Evolutionary conservation across 1,139 yeast genomes (phyloP).

Genomic region (Yamadazyma jaroonii): DNA sequence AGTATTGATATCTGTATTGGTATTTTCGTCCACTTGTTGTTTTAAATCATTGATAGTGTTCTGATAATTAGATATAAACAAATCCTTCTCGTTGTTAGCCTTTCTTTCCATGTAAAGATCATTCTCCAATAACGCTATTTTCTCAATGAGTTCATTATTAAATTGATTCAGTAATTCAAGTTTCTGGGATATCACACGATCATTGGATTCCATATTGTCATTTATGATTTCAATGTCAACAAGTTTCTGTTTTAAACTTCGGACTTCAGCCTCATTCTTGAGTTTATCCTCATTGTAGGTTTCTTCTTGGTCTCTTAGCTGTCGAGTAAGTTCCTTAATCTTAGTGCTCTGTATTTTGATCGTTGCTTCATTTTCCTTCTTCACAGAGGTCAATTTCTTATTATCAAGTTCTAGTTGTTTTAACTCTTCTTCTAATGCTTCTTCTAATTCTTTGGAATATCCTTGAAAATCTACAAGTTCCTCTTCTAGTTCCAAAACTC

Average conservation of each 20-base stretch:
- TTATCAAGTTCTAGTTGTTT: constrained; percentile 30
- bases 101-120: constrained; percentile 37
- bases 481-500: constrained; percentile 34
- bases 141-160: constrained; percentile 42
- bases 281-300: constrained; percentile 14
- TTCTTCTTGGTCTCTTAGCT: constrained; percentile 19
- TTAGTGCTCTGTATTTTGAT: constrained; percentile 7
- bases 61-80: constrained; percentile 36
- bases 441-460: constrained; percentile 42
- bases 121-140: constrained; percentile 39
- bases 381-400: constrained; percentile 14
- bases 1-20: background rate
- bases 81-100: constrained; percentile 27
- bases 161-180: constrained; percentile 34
- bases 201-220: constrained; percentile 41
- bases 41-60: constrained; percentile 27
- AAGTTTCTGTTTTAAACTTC: constrained; percentile 26
- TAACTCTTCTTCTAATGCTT: constrained; percentile 43
- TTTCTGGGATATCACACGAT: constrained; percentile 32
- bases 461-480: constrained; percentile 42
- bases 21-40: constrained; percentile 8
- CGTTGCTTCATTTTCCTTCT: constrained; percentile 3
- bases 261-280: constrained; percentile 21
- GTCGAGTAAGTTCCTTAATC: constrained; percentile 15
- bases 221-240: constrained; percentile 41